Percentiles rank a stretch among this genome's conserved stretches.
Conservation (phyloP, 2,329 filamentous ascomycete genomes). For the Alternaria arborescens region DNA sequence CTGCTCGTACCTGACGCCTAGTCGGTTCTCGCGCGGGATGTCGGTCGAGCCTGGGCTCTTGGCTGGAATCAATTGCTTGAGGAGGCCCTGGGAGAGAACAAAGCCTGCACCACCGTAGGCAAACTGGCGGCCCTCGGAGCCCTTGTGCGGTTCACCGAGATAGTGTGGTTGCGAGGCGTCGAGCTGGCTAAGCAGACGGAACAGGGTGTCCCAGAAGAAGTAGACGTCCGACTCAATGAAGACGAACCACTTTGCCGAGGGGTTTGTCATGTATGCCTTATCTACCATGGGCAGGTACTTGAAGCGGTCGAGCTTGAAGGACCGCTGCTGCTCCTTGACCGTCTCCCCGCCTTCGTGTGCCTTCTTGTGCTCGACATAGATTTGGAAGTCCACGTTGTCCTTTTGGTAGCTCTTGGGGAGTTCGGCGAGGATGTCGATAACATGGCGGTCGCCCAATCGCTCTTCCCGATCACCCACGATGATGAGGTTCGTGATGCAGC, state of each 20-base stretch:
- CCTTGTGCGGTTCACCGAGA: slow-evolving; percentile 50
- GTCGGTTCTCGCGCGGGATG: slow-evolving; percentile 37
- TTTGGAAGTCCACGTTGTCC: slow-evolving; percentile 61
- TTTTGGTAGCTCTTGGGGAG: slow-evolving; percentile 55
- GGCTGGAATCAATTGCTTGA: slow-evolving; percentile 56
- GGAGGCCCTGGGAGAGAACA: slow-evolving; percentile 60
- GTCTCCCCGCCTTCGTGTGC: slow-evolving; percentile 47
- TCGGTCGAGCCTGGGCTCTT: slow-evolving; percentile 40
- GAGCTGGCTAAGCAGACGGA: slow-evolving; percentile 53
- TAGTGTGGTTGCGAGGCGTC: slow-evolving; percentile 51
- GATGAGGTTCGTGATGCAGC: slow-evolving; percentile 63
- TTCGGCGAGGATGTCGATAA: slow-evolving; percentile 59
- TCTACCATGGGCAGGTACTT: slow-evolving; percentile 67
- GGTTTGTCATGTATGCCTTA: slow-evolving; percentile 55
- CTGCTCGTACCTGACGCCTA: slow-evolving; percentile 42
- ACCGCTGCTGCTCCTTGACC: slow-evolving; percentile 59
- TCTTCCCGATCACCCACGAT: slow-evolving; percentile 69
- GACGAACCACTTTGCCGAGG: slow-evolving; percentile 51
- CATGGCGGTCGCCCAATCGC: slow-evolving; percentile 59
- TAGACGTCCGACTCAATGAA: slow-evolving; percentile 52
- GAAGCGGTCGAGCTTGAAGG: slow-evolving; percentile 67
- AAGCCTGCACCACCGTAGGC: slow-evolving; percentile 58
- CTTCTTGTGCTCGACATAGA: slow-evolving; percentile 58
- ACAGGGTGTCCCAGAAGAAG: slow-evolving; percentile 53
- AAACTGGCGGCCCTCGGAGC: slow-evolving; percentile 47